These are phyloP conservation scores for Sequoia sempervirens DNA, from an alignment of 75 land plant species.

Conservation along the genomic window DNA sequence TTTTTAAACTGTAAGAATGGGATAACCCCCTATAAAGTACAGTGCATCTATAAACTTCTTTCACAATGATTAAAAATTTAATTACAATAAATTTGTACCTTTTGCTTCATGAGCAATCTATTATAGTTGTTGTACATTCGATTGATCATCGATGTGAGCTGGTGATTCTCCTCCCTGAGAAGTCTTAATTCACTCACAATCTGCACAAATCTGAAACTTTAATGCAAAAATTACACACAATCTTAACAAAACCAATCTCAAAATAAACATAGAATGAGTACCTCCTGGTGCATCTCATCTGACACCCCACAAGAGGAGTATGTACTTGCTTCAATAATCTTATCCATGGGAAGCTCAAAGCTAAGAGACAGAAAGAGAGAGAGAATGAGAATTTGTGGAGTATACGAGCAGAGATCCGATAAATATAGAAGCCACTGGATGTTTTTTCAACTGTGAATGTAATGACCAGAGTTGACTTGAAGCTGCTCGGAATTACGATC, in stretches of 20 bases:
- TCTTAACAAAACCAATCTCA: neutral
- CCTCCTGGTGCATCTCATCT: neutral
- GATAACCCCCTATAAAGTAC: no score
- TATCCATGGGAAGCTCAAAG: neutral
- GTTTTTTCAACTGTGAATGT: no score
- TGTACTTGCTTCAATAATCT: neutral
- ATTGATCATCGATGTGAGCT: neutral
- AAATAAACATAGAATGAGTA: neutral
- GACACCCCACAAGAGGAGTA: no score
- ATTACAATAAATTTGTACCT: neutral
- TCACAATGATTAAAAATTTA: no score
- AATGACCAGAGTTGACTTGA: no score
- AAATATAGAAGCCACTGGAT: no score
- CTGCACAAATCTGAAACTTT: neutral
- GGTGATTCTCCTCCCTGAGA: constrained; percentile 1
- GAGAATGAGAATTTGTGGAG: no score
- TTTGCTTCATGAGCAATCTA: neutral
- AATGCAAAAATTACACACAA: neutral
- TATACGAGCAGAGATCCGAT: no score
- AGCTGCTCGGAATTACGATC: no score
- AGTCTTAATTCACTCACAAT: neutral
- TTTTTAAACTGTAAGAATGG: no score
- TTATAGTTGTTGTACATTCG: neutral
- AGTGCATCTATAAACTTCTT: no score
- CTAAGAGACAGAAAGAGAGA: no score